These are phyloP conservation scores for Pleurotus cornucopiae DNA, from an alignment of 768 basidiomycete genomes.

Conservation along the genomic window DNA sequence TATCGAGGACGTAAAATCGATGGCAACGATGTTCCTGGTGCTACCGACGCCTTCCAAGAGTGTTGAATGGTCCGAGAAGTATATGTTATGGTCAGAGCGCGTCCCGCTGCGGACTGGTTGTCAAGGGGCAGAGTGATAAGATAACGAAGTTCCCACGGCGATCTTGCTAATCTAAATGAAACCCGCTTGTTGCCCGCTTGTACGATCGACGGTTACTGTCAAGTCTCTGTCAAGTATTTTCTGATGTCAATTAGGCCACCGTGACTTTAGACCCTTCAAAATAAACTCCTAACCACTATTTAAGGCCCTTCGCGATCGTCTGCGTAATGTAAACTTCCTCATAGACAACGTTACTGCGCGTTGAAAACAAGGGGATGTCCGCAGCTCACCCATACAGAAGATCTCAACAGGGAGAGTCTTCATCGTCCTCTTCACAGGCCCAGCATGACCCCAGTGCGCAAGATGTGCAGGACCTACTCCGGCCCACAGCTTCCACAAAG, in stretches of 20 bases:
- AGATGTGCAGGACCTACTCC: slow-evolving; percentile 8
- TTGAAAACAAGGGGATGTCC: slow-evolving; percentile 1
- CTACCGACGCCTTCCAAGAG: no score
- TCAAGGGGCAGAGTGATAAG: slow-evolving; percentile 6
- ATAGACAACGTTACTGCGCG: neutral
- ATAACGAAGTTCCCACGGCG: slow-evolving; percentile 1
- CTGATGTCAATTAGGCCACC: neutral
- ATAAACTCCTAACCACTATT: neutral
- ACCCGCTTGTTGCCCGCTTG: neutral
- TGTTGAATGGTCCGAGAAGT: neutral
- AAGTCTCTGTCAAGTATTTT: slow-evolving; percentile 4
- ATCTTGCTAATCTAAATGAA: neutral
- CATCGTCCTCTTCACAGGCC: neutral
- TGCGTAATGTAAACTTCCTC: neutral
- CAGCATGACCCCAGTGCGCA: neutral
- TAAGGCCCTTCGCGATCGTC: neutral
- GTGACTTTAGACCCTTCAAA: neutral
- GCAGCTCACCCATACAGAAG: slow-evolving; percentile 5
- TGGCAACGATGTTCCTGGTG: neutral
- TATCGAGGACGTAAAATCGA: neutral
- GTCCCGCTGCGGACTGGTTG: neutral
- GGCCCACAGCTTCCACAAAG: slow-evolving; percentile 23
- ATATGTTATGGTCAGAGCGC: neutral
- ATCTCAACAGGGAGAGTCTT: slow-evolving; percentile 8
- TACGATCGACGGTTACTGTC: slow-evolving; percentile 8